These are phyloP conservation scores for Apiotrichum mycotoxinovorans DNA, from an alignment of 1,284 basidiomycete species.

Conservation along the genomic window DNA sequence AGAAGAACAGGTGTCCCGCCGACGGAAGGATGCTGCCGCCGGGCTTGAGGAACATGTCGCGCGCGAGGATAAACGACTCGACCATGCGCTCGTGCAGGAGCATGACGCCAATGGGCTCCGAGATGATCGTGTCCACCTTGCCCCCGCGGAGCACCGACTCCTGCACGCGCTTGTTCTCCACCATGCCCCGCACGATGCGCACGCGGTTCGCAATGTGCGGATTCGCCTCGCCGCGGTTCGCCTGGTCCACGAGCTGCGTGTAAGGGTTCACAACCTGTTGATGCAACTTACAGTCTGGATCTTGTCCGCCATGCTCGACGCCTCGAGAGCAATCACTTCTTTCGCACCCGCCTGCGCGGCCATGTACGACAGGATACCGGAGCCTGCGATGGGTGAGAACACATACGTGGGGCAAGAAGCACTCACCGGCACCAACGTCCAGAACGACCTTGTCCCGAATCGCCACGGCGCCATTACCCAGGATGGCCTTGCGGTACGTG, in stretches of 20 bases:
- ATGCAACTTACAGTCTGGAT: slow-evolving; percentile 50
- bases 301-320: slow-evolving; percentile 54
- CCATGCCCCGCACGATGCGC: slow-evolving; percentile 45
- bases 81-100: slow-evolving; percentile 55
- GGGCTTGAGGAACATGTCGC: slow-evolving; percentile 53
- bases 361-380: slow-evolving; percentile 55
- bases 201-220: slow-evolving; percentile 39
- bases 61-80: slow-evolving; percentile 53
- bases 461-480: slow-evolving; percentile 47
- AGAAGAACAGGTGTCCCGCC: slow-evolving; percentile 52
- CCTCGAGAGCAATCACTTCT: slow-evolving; percentile 54
- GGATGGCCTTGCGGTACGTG: slow-evolving; percentile 49
- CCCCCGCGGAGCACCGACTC: slow-evolving; percentile 36
- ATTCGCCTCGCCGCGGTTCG: slow-evolving; percentile 41
- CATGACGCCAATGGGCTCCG: slow-evolving; percentile 55
- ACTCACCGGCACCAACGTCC: slow-evolving; percentile 53
- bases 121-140: slow-evolving; percentile 55
- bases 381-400: slow-evolving; percentile 35
- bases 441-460: slow-evolving; percentile 47
- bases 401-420: not conserved
- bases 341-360: slow-evolving; percentile 53
- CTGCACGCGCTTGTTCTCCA: slow-evolving; percentile 43
- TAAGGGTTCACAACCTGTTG: not conserved
- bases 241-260: slow-evolving; percentile 43
- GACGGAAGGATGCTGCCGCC: slow-evolving; percentile 53